phyloP scores from a whole-genome alignment of 2,329 filamentous ascomycete genomes.

The Botryosphaeria dothidea region DNA sequence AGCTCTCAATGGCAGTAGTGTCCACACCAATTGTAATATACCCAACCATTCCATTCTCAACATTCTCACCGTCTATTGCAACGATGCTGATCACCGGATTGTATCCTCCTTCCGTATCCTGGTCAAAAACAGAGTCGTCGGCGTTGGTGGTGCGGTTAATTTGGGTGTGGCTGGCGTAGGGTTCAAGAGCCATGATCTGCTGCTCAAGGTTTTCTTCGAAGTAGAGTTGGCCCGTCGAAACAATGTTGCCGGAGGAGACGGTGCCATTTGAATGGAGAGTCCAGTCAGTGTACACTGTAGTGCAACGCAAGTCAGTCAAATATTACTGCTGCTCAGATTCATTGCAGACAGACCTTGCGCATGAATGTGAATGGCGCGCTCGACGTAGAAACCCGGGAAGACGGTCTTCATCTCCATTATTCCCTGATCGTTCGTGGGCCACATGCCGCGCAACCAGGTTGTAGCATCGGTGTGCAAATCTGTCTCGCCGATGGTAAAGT shows the following conservation, averaged over 20 bases:
- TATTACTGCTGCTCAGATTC: background rate
- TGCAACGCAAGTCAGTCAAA: background rate
- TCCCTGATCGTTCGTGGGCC: slow-evolving; percentile 30
- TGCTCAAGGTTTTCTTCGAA: slow-evolving; percentile 31
- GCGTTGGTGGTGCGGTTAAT: slow-evolving; percentile 40
- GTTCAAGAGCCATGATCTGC: slow-evolving; percentile 37
- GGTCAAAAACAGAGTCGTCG: slow-evolving; percentile 24
- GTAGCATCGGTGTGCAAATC: slow-evolving; percentile 32
- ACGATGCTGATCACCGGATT: slow-evolving; percentile 29
- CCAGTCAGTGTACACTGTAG: slow-evolving; percentile 24
- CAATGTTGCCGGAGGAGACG: slow-evolving; percentile 30
- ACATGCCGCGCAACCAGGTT: slow-evolving; percentile 32
- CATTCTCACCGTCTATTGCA: slow-evolving; percentile 35
- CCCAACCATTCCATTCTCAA: slow-evolving; percentile 38
- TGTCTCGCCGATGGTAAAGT: slow-evolving; percentile 11
- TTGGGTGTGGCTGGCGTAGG: slow-evolving; percentile 35
- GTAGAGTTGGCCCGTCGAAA: slow-evolving; percentile 37
- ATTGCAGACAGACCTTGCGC: slow-evolving; percentile 17
- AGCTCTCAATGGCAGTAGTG: background rate
- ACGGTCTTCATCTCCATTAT: slow-evolving; percentile 31
- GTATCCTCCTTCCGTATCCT: slow-evolving; percentile 22
- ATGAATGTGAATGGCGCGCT: slow-evolving; percentile 29
- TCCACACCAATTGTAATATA: slow-evolving; percentile 41
- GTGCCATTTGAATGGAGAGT: slow-evolving; percentile 31
- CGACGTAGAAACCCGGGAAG: slow-evolving; percentile 29